phyloP scores from a whole-genome alignment of 768 basidiomycete genomes.

The Podaxis sp. region DNA sequence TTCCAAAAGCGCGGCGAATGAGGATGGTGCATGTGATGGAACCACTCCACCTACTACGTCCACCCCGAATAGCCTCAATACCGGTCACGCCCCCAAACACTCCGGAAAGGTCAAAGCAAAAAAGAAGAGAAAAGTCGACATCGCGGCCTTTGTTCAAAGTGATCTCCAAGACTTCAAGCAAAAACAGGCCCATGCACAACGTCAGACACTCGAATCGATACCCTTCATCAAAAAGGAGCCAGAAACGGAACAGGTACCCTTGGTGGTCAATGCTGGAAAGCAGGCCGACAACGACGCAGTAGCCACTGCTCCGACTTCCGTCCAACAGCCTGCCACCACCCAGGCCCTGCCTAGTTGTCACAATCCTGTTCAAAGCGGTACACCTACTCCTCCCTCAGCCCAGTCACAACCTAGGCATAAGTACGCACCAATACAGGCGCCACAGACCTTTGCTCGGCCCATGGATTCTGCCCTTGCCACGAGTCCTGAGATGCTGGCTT shows the following conservation, averaged over 20 bases:
- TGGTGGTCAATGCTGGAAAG: neutral
- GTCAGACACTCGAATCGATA: neutral
- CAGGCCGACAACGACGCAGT: neutral
- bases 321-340: neutral
- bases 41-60: neutral
- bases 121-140: slow-evolving; percentile 29
- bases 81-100: neutral
- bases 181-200: slow-evolving; percentile 19
- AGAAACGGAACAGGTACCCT: slow-evolving; percentile 1
- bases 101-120: slow-evolving; percentile 21
- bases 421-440: neutral
- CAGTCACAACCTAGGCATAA: neutral
- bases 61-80: neutral
- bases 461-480: neutral
- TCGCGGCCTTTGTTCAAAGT: slow-evolving; percentile 26
- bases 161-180: slow-evolving; percentile 29
- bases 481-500: neutral
- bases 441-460: neutral
- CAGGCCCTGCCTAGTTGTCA: neutral
- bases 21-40: neutral
- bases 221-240: slow-evolving; percentile 7
- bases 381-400: neutral
- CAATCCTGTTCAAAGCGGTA: neutral
- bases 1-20: neutral
- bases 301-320: neutral